These are phyloP conservation scores for Amoeboaphelidium occidentale DNA, from an alignment of 371 early-diverging fungal genomes.

Conservation along the genomic window DNA sequence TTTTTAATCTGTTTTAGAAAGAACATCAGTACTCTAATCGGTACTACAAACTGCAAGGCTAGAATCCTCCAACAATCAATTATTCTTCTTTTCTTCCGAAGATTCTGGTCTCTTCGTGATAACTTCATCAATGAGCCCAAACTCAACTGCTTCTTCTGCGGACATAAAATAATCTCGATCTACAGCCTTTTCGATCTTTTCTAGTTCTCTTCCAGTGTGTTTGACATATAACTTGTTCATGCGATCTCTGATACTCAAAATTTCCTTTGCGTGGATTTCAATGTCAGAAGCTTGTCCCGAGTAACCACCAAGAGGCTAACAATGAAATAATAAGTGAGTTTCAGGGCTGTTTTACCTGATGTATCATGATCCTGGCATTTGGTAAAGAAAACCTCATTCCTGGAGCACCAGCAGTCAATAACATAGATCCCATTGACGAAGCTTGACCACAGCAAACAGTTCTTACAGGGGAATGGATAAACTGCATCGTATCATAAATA, in stretches of 20 bases:
- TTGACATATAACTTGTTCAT: constrained; percentile 62
- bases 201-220: constrained; percentile 59
- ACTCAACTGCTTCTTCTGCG: constrained; percentile 63
- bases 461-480: constrained; percentile 69
- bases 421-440: constrained; percentile 88
- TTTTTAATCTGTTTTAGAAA: no score
- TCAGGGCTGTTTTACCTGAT: constrained; percentile 51
- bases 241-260: constrained; percentile 58
- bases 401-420: constrained; percentile 64
- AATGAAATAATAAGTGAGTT: not conserved
- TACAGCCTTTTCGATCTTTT: constrained; percentile 54
- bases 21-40: not conserved
- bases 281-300: constrained; percentile 89
- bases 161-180: constrained; percentile 90
- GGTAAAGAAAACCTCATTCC: constrained; percentile 73
- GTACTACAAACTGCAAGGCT: not conserved
- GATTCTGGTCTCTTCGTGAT: not conserved
- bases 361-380: constrained; percentile 84
- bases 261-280: constrained; percentile 88
- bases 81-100: no score
- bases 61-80: no score
- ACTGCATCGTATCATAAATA: constrained; percentile 24
- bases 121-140: constrained; percentile 67
- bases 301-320: constrained; percentile 51
- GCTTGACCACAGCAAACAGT: constrained; percentile 92